Evolutionary conservation across 768 basidiomycete genomes (phyloP).

Genomic region (Wakefieldia striispora): DNA sequence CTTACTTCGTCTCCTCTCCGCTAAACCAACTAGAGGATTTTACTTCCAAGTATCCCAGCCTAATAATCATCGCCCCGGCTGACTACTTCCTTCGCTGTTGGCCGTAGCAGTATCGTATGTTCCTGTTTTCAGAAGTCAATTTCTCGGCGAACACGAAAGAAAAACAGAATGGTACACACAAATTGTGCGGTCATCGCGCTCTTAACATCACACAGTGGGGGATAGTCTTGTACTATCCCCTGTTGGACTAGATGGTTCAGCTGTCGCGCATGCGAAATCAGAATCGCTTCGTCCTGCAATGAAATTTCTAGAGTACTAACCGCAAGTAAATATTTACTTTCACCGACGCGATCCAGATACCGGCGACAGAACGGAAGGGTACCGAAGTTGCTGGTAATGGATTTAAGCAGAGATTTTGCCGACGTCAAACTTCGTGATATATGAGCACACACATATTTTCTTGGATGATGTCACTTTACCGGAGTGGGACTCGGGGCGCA

Average conservation of each 20-base stretch:
- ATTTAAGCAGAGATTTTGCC: constrained; percentile 81
- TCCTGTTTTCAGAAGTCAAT: constrained; percentile 47
- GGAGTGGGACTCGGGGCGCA: constrained; percentile 69
- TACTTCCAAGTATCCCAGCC: constrained; percentile 13
- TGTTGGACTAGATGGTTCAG: constrained; percentile 87
- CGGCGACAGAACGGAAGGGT: constrained; percentile 94
- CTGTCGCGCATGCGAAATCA: constrained; percentile 37
- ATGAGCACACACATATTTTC: not conserved
- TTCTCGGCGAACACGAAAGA: not conserved
- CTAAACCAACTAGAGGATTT: not conserved
- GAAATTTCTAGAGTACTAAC: constrained; percentile 41
- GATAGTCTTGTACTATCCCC: constrained; percentile 89
- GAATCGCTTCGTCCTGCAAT: not conserved
- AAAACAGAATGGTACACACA: constrained; percentile 41
- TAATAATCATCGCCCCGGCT: constrained; percentile 84
- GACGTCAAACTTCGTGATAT: constrained; percentile 61
- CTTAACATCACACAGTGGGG: constrained; percentile 81
- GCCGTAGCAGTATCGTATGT: constrained; percentile 81
- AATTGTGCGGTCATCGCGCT: constrained; percentile 96
- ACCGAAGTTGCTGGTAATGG: constrained; percentile 91
- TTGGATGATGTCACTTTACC: constrained; percentile 43
- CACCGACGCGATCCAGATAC: constrained; percentile 90
- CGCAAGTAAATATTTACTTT: constrained; percentile 90
- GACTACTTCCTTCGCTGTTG: constrained; percentile 82
- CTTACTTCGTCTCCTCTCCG: constrained; percentile 5